Base-by-base conservation (phyloP, 2,329 filamentous ascomycete species). In the Lachnellula cervina region DNA sequence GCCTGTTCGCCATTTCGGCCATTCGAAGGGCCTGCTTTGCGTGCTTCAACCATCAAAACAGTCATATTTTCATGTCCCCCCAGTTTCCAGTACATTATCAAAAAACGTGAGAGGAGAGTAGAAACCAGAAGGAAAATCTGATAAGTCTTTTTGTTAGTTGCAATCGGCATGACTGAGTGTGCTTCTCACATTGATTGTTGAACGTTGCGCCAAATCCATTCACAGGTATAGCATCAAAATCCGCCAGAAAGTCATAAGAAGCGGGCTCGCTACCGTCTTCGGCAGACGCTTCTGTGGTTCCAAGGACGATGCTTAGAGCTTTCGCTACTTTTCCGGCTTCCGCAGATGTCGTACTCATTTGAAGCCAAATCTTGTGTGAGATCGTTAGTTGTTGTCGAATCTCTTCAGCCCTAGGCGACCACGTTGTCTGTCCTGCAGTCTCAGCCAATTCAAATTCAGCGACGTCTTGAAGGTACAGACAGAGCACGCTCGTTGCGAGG, bases 321-420 rank as follows among this genome's bases (percentile, higher is more conserved):
- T 66, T 66, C 52, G 64, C 64, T 60, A 64, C 64, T 62, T 66
- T 66, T 57, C 59, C 58, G 57, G 64, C 64, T 62, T 66, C 62
- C 49, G 52, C 57, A 60, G 64, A 66, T 59, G 62, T 51, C 44
- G 58, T 61, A 60, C 64, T 66, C 59, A 61, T 62, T 60, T 64
- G 60, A 58, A 63, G 64, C 64, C 64, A 66, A 64, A 66, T 66
- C 51, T 63, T 62, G 59, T 64, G 60, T 55, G 63, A 64, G 56
- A 59, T 59, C 42, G 61, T 64, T 53, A 65, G 58, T 61, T 45
- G 55, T 62, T 65, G 57, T 61, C 63, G 63, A 61, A 63, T 59
- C 55, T 64, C 60, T 63, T 63, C 61, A 59, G 55, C 48, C 49
- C 53, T 64, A 58, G 62, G 59, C 60, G 52, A 63, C 59, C 56